phyloP scores from a whole-genome alignment of 2,329 filamentous ascomycete genomes.

The Penicillium sp. region DNA sequence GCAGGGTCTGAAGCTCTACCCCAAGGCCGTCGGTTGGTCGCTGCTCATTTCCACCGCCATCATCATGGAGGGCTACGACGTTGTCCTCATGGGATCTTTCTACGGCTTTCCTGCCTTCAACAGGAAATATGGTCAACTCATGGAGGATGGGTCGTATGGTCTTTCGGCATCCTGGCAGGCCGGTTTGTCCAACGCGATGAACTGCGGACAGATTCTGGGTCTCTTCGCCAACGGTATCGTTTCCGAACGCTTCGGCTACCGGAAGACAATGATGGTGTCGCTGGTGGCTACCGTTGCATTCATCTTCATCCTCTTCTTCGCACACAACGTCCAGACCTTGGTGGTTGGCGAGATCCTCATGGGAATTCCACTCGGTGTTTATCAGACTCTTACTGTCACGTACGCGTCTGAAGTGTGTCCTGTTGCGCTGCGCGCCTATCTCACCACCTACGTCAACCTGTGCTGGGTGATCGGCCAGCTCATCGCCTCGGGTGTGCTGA shows the following conservation, averaged over 20 bases:
- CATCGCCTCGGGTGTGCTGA: not conserved
- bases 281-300: not conserved
- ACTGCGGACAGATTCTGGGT: not conserved
- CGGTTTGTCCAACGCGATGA: not conserved
- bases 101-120: not conserved
- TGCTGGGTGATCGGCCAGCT: not conserved
- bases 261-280: not conserved
- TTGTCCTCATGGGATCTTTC: not conserved
- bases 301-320: not conserved
- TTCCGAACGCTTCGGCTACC: not conserved
- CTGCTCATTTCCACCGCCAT: not conserved
- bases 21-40: not conserved
- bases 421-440: not conserved
- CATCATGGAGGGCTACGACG: not conserved
- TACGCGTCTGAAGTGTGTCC: not conserved
- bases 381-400: not conserved
- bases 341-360: not conserved
- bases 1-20: not conserved
- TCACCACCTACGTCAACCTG: not conserved
- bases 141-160: not conserved
- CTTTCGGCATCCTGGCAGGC: not conserved
- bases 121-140: not conserved
- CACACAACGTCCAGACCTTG: not conserved
- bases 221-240: not conserved
- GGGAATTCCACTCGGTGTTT: not conserved